Evolutionary conservation across 2,329 filamentous ascomycete species (phyloP).

Genomic region (Aureobasidium lini): DNA sequence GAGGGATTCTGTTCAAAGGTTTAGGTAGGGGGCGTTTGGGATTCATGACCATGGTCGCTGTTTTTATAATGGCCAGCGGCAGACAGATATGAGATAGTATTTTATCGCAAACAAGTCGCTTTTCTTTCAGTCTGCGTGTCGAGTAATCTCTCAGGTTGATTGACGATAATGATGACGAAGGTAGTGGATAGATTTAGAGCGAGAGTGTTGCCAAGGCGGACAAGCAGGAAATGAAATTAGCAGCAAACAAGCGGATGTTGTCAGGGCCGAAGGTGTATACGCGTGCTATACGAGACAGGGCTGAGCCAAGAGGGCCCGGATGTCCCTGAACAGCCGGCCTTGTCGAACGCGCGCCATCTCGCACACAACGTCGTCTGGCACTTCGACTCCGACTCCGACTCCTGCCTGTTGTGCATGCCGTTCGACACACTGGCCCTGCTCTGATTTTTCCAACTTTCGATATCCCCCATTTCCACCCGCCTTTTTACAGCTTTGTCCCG

Average conservation of each 20-base stretch:
- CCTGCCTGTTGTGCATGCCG: slow-evolving; percentile 1
- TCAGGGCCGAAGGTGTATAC: not conserved
- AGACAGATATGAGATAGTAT: not conserved
- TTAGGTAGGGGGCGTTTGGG: slow-evolving; percentile 5
- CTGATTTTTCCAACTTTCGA: not conserved
- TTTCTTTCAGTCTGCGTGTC: not conserved
- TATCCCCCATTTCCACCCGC: not conserved
- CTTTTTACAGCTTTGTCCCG: not conserved
- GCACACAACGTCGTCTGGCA: slow-evolving; percentile 7
- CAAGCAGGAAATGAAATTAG: not conserved
- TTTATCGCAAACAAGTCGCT: slow-evolving; percentile 9
- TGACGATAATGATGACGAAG: not conserved
- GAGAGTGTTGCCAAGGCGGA: not conserved
- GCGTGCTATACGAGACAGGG: not conserved
- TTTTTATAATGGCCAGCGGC: not conserved
- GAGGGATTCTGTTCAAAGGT: slow-evolving; percentile 8
- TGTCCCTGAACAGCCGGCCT: not conserved
- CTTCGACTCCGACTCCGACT: not conserved
- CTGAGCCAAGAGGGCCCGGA: not conserved
- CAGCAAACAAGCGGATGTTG: not conserved
- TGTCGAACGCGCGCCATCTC: slow-evolving; percentile 3
- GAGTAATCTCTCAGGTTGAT: not conserved
- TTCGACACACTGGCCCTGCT: not conserved
- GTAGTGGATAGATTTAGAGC: not conserved
- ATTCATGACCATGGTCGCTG: slow-evolving; percentile 2